A percentile compares a stretch with the other conserved stretches of the same genome.
These are phyloP conservation scores for Mycoemilia scoparia DNA, from an alignment of 192 early-diverging fungal species.

Conservation along the genomic window DNA sequence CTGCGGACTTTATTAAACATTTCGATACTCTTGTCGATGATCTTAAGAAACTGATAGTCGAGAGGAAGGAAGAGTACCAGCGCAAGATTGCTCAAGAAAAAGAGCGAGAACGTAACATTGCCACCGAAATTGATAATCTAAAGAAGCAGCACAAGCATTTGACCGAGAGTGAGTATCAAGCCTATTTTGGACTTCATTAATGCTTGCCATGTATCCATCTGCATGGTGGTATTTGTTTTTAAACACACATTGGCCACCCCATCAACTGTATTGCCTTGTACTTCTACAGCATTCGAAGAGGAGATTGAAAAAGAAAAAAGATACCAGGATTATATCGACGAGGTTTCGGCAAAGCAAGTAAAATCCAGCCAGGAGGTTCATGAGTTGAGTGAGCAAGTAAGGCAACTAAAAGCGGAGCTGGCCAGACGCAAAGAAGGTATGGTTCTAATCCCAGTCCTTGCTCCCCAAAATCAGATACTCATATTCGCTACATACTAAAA, in stretches of 20 bases:
- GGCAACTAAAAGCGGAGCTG: conserved; percentile 26
- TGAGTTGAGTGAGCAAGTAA: conserved; percentile 18
- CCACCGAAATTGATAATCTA: conserved; percentile 14
- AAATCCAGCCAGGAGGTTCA: conserved; percentile 12
- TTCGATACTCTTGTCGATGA: conserved; percentile 27
- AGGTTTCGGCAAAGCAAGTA: conserved; percentile 22
- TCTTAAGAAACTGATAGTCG: conserved; percentile 20
- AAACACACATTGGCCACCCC: too few species aligned
- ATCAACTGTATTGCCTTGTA: too few species aligned
- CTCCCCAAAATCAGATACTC: background rate
- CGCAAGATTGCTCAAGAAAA: conserved; percentile 6
- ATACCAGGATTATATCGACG: conserved; percentile 16
- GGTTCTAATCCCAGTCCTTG: conserved; percentile 1
- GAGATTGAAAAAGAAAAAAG: too few species aligned
- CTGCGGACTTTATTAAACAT: conserved; percentile 15
- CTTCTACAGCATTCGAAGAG: too few species aligned
- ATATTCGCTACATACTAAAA: background rate
- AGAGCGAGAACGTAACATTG: conserved; percentile 16
- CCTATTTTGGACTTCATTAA: too few species aligned
- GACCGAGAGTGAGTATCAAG: too few species aligned
- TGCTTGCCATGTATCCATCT: too few species aligned
- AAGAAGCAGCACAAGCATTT: conserved; percentile 23
- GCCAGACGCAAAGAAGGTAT: conserved; percentile 28
- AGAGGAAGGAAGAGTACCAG: conserved; percentile 10
- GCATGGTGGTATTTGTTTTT: too few species aligned